phyloP scores from a whole-genome alignment of 2,329 filamentous ascomycete species.

The Dactylellina drechsleri region DNA sequence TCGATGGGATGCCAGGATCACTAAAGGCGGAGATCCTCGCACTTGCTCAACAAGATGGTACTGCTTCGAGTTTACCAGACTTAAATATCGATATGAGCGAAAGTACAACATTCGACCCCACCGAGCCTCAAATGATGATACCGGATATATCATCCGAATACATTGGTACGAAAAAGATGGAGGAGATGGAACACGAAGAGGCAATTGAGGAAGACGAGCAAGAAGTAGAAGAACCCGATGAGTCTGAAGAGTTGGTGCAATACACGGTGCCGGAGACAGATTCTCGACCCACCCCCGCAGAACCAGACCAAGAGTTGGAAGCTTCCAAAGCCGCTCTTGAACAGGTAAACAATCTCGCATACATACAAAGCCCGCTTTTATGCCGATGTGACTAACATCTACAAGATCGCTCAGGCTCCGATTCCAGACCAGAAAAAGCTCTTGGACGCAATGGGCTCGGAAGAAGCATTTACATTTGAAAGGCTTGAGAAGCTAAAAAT shows the following conservation, averaged over 20 bases:
- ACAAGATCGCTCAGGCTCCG: background rate
- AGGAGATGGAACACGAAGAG: background rate
- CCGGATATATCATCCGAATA: slow-evolving; percentile 8
- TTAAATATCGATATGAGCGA: slow-evolving; percentile 1
- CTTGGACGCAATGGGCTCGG: background rate
- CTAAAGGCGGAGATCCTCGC: background rate
- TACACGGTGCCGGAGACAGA: too few relatives aligned
- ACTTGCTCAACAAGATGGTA: background rate
- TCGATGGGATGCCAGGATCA: background rate
- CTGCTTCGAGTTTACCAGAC: background rate
- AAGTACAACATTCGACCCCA: background rate
- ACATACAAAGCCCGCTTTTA: background rate
- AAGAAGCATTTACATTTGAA: slow-evolving; percentile 19
- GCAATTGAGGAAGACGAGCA: too few relatives aligned
- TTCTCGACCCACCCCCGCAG: too few relatives aligned
- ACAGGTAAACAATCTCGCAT: background rate
- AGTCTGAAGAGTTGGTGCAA: too few relatives aligned
- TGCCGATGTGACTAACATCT: background rate
- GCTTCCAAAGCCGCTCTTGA: too few relatives aligned
- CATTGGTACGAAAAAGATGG: slow-evolving; percentile 2
- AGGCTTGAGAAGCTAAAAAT: slow-evolving; percentile 13
- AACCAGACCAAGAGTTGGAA: too few relatives aligned
- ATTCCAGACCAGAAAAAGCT: slow-evolving; percentile 12
- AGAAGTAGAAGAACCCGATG: too few relatives aligned
- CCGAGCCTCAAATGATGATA: background rate